Evolutionary conservation across 192 early-diverging fungal species (phyloP).

Genomic region (Linnemannia elongata): DNA sequence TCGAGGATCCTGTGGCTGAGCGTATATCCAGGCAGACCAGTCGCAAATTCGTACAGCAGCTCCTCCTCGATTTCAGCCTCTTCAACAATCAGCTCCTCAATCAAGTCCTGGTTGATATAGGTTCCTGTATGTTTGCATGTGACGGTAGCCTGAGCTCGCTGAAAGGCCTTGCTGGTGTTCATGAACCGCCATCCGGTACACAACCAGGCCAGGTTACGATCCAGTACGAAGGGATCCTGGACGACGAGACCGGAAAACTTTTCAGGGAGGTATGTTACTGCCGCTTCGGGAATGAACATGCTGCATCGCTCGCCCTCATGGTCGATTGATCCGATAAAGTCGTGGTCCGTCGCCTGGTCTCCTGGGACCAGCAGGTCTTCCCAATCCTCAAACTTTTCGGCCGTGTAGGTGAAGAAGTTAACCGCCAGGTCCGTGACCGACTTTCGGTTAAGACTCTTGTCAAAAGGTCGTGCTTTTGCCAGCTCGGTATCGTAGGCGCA

Average conservation of each 20-base stretch:
- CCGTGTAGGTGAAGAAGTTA: background rate
- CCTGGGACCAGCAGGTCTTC: no score
- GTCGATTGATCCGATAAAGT: no score
- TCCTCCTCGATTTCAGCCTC: background rate
- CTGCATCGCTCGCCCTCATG: no score
- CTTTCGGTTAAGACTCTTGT: background rate
- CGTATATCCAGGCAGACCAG: background rate
- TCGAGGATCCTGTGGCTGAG: background rate
- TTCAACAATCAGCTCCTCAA: no score
- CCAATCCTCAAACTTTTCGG: background rate
- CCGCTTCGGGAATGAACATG: no score
- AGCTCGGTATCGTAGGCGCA: background rate
- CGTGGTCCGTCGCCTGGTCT: no score
- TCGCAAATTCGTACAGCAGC: background rate
- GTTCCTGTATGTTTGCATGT: no score
- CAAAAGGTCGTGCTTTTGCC: background rate
- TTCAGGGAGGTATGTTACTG: no score
- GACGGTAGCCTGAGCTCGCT: background rate
- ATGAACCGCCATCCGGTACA: slow-evolving; percentile 11
- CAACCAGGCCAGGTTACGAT: background rate
- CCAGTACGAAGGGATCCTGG: background rate
- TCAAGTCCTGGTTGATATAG: no score
- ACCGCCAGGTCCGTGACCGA: background rate
- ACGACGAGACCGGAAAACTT: background rate
- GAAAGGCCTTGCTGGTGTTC: background rate